Base-by-base conservation (phyloP, 495 filamentous ascomycete species). In the Aspergillus steynii region DNA sequence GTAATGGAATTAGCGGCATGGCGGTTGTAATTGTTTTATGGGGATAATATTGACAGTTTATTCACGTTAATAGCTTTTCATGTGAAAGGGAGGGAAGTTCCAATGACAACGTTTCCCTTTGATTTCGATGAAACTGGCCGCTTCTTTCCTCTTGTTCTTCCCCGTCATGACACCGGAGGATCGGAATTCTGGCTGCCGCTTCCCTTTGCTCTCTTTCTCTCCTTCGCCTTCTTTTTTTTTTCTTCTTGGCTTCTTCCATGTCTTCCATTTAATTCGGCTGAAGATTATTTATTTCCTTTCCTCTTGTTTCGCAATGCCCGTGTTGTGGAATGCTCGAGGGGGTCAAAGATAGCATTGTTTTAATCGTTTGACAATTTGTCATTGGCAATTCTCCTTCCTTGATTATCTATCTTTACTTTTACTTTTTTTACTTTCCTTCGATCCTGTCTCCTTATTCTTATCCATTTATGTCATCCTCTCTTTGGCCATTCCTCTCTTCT, bases 51-150 rank as follows among this genome's bases (percentile, higher is more conserved):
- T 76, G 62, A 61, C 64, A 55, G 74, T 70, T 79, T 75, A 76
- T 76, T 77, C 74, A 77, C 74, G 72, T 77, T 79, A 77, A 77
- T 79, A 77, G 73, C 71, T 78, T 78, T 72, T 72, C 60, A 66
- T 63, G 57, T 62, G 58, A 58, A 61, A 60, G 61, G 65, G 56
- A 65, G 64, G 59, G 62, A 60, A 65, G 61, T 56, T 59, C 48
- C 64, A 64, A 72, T 67, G 68, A 61, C 65, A 70, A 66, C 49
- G 55, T 61, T 68, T 63, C 62, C 60, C 61, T 64, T 20, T 61
- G 56, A 50, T 56, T 66, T 65, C 61, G 58, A 65, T 65, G 53
- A 61, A 29, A 10, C 61, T 63, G 55, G 50, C 53, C 61, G 31
- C 54, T 37, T 54, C 55, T 37, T 58, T 50, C 58, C 46, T 20